Evolutionary conservation across 2,329 filamentous ascomycete genomes (phyloP), one percentile per base, ranked within the genome.

Genomic region (Sarocladiaceae sp.): DNA sequence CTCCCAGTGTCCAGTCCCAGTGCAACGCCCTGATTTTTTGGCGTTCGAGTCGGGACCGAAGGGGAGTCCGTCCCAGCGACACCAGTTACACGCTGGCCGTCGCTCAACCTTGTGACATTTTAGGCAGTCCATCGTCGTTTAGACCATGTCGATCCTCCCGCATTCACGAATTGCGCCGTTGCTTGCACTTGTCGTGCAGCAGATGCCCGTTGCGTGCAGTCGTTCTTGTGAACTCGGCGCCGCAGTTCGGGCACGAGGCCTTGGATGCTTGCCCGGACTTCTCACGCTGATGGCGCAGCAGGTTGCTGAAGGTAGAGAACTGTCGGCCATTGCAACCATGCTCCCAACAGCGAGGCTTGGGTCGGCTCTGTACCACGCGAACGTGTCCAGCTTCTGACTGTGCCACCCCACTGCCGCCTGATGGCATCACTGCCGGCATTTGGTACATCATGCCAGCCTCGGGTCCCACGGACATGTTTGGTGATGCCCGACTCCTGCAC

Each of bases 271-370:
- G 89, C 20, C 91, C 91, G 1, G 88, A 94, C 63, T 95, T 96
- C 65, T 97, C 91, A 33, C 91, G 80, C 64, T 96, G 90, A 62
- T 97, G 91, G 50, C 91, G 78, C 29, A 96, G 72, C 3, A 96
- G 76, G 60, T 96, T 96, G 76, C 89, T 95, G 61, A 96, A 96
- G 3, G 91, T 96, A 15, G 88, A 95, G 59, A 97, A 97, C 58
- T 95, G 87, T 23, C 90, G 82, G 16, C 91, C 91, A 57, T 96
- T 95, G 71, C 91, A 97, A 10, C 90, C 91, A 58, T 97, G 91
- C 49, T 96, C 91, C 87, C 88, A 97, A 65, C 91, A 96, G 61
- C 95, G 88, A 35, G 90, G 89, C 67, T 95, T 95, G n/a, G 88
- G 88, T 51, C 86, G 78, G 54, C 80, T 82, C 61, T 85, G 83